Evolutionary conservation across 768 basidiomycete genomes (phyloP).

Genomic region (Mrakia frigida): DNA sequence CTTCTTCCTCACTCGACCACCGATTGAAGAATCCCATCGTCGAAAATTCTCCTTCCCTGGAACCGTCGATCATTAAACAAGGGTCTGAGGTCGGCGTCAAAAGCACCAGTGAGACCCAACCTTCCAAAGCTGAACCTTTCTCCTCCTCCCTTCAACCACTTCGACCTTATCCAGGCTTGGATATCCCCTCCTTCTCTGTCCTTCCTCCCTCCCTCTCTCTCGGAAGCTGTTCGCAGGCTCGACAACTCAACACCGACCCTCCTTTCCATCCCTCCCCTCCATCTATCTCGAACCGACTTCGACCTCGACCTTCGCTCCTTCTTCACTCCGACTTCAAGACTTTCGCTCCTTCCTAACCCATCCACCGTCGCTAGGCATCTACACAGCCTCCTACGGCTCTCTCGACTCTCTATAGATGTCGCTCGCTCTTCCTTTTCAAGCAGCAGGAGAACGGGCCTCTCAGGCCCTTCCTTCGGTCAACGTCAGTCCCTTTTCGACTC

Average conservation of each 20-base stretch:
- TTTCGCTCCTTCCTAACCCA: not conserved
- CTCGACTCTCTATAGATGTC: not conserved
- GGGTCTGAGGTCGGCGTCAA: too few species aligned
- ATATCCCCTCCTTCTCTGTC: not conserved
- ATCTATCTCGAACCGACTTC: not conserved
- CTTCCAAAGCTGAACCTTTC: too few species aligned
- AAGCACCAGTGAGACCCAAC: too few species aligned
- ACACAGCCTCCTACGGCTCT: not conserved
- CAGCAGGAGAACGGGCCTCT: conserved; percentile 16
- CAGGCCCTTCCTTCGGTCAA: conserved; percentile 24
- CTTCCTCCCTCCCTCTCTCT: not conserved
- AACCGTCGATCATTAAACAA: not conserved
- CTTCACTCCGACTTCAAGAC: not conserved
- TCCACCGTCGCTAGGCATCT: not conserved
- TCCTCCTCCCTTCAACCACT: too few species aligned
- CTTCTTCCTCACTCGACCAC: too few species aligned
- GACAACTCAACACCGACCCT: not conserved
- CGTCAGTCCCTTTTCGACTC: not conserved
- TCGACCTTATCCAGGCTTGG: too few species aligned
- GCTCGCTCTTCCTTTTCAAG: not conserved
- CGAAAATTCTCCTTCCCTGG: too few species aligned
- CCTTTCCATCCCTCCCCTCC: not conserved
- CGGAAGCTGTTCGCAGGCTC: not conserved
- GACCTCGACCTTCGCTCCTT: not conserved
- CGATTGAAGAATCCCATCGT: too few species aligned